Evolutionary conservation across 1,284 basidiomycete genomes (phyloP), one percentile per base, ranked within the genome.

Genomic region (Ustilago lituana): DNA sequence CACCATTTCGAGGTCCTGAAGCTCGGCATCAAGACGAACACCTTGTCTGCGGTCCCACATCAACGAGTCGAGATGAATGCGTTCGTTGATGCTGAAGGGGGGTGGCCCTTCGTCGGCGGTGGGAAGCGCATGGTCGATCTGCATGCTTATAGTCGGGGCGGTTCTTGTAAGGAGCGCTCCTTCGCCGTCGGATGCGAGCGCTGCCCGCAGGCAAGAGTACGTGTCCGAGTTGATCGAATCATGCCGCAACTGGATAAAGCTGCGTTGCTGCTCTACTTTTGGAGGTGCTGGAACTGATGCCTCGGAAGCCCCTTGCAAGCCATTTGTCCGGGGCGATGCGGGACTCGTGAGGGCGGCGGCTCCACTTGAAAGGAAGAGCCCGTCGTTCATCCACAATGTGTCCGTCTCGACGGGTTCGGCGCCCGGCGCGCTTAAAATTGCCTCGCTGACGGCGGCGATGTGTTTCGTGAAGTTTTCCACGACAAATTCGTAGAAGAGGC

Each of bases 1-100:
- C 9, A 45, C 33, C 55, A 67, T 59, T 35, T 62, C 63, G 20
- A 48, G 22, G 44, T 62, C 59, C 8, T 41, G 47, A 17, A 62
- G 27, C 40, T 72, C 68, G 15, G 68, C 37, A 17, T 66, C 63
- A 20, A 72, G 45, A 9, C 68, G 50, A n/a, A 63, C 33, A 11
- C 68, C 68, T 9, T 57, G 51, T 15, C 68, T 49, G 1, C 56
- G 53, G 31, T 67, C 56, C 68, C 68, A 72, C 63, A 72, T 66
- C 12, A 72, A 29, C 26, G 68, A 66, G 26, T 72, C 68, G n/a
- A 72, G 52, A 23, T 63, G 44, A n/a, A 72, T 55, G 40, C 53
- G 44, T 23, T 66, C 57, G 23, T 67, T 44, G 41, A 72, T 50
- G 20, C 45, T 41, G 17, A 72, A 60, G 0, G 57, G 62, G 19